Evolutionary conservation across 1,284 basidiomycete genomes (phyloP), one percentile per base, ranked within the genome.

Genomic region (Tranzscheliella williamsii): DNA sequence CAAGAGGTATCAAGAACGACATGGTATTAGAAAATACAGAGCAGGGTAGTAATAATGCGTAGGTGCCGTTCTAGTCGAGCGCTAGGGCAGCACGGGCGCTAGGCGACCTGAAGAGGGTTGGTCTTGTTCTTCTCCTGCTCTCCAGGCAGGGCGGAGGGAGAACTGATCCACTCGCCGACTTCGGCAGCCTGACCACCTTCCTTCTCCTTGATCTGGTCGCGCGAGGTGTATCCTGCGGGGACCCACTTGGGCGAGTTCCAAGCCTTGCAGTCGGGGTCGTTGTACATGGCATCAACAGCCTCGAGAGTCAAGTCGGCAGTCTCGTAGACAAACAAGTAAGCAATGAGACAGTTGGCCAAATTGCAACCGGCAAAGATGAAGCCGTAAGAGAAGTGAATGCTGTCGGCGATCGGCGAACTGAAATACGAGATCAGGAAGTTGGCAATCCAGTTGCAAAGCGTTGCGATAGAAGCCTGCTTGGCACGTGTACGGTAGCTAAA

Each of bases 391-490:
- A 84, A 88, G 5, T 79, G 15, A 38, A 76, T 76, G 32, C 40
- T 21, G 32, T 46, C 42, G 26, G 69, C 61, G 39, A 75, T 76
- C 9, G 70, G 62, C 9, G 56, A 40, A 8, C 58, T 56, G 79
- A 88, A 88, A 82, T 87, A 88, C 2, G 84, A 85, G 51, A 89
- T 79, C 43, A 88, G 79, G 81, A 89, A 89, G 77, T 88, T 88
- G 83, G 50, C 55, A 17, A 84, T 77, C 86, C 86, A 86, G 79
- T 86, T 86, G 32, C 81, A 81, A 0, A 85, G 82, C 0, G 87
- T 88, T 1, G 87, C 82, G 29, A 90, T 76, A 15, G 86, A 84
- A 11, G 85, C 87, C 72, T 89, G 88, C 78, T 87, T 88, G 5
- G 87, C 86, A 46, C 88, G 82, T 5, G 87, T 88, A 32, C 84